Percentiles rank a stretch among this genome's conserved stretches.
These are phyloP conservation scores for Podaxis sp. DNA, from an alignment of 768 basidiomycete genomes.

Conservation along the genomic window DNA sequence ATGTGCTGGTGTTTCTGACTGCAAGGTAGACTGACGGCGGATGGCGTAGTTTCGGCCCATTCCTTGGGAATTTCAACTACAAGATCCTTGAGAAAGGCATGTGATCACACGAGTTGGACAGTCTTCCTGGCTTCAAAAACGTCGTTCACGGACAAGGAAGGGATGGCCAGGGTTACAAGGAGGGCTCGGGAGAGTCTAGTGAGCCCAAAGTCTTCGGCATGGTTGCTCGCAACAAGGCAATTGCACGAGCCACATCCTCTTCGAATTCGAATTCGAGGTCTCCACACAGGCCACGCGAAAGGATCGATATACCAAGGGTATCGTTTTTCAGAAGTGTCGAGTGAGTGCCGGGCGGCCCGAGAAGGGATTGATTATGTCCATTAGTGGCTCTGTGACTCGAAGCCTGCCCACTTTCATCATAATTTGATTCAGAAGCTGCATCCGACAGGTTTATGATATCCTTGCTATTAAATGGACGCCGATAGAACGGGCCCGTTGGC, in stretches of 20 bases:
- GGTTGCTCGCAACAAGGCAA: neutral
- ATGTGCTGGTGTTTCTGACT: neutral
- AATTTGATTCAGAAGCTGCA: conserved; percentile 1
- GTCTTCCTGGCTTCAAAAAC: neutral
- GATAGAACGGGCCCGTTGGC: conserved; percentile 9
- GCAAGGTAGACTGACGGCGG: neutral
- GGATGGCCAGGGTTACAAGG: neutral
- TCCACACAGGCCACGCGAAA: neutral
- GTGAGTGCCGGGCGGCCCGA: neutral
- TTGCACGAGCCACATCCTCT: too few species aligned
- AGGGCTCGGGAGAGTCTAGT: neutral
- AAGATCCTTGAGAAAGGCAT: neutral
- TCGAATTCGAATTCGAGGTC: neutral
- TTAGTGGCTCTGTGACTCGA: conserved; percentile 3
- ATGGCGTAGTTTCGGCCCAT: neutral
- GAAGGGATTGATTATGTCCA: conserved; percentile 9
- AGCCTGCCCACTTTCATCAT: conserved; percentile 6
- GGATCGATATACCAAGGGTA: conserved; percentile 2
- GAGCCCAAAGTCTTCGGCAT: neutral
- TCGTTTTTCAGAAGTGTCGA: neutral
- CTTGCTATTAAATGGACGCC: conserved; percentile 3
- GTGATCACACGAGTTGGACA: conserved; percentile 5
- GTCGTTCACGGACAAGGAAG: neutral
- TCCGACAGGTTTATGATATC: conserved; percentile 6
- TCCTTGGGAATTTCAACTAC: neutral